Evolutionary conservation across 768 basidiomycete genomes (phyloP).

Genomic region (Podaxis sp.): DNA sequence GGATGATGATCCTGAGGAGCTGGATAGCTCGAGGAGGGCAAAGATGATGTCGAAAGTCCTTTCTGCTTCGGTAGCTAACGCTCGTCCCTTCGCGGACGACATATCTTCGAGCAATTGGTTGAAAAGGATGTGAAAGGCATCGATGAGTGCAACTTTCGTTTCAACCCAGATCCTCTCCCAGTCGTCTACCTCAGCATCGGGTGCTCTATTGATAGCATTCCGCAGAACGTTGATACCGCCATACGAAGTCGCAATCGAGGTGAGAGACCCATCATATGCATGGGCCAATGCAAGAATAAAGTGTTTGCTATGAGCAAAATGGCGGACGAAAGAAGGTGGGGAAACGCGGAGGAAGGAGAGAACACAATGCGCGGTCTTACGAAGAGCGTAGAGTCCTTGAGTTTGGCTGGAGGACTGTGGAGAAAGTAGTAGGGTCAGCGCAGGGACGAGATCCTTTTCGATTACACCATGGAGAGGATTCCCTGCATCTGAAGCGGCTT

Average conservation of each 20-base stretch:
- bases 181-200: conserved; percentile 39
- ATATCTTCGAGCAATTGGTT: conserved; percentile 45
- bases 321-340: conserved; percentile 43
- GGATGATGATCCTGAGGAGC: conserved; percentile 23
- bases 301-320: conserved; percentile 46
- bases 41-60: conserved; percentile 55
- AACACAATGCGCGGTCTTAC: conserved; percentile 59
- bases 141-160: conserved; percentile 69
- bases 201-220: conserved; percentile 16
- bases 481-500: conserved; percentile 30
- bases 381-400: conserved; percentile 56
- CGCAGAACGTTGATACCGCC: conserved; percentile 44
- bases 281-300: conserved; percentile 55
- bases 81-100: conserved; percentile 34
- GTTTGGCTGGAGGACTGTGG: conserved; percentile 24
- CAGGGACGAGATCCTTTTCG: conserved; percentile 47
- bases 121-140: conserved; percentile 61
- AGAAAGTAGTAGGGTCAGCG: conserved; percentile 48
- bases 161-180: conserved; percentile 73
- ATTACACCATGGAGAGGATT: conserved; percentile 29
- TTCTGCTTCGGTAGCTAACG: conserved; percentile 45
- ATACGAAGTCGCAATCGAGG: conserved; percentile 51
- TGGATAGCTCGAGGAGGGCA: conserved; percentile 46
- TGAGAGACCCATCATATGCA: conserved; percentile 57
- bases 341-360: conserved; percentile 42